Evolutionary conservation across 106 monocot genomes (phyloP).

Genomic region (Acanthochlamys bracteata): DNA sequence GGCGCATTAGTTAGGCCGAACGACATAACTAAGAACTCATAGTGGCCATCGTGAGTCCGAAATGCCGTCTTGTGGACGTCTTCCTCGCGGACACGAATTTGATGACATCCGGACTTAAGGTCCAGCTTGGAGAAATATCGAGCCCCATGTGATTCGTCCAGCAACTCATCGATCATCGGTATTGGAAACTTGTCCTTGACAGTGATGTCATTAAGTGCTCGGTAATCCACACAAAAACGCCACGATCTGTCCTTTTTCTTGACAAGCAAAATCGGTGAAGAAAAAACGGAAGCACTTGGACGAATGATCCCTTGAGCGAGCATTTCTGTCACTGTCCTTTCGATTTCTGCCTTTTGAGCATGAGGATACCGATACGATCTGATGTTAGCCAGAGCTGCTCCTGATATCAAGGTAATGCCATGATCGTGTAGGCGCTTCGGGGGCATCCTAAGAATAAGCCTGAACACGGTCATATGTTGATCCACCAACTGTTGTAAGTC

Average conservation of each 20-base stretch:
- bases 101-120: conserved; percentile 7
- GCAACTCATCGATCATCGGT: conserved; percentile 6
- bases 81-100: background rate
- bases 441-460: no score
- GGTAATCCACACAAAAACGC: background rate
- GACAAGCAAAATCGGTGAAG: background rate
- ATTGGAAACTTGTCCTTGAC: conserved; percentile 11
- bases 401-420: background rate
- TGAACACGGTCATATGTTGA: no score
- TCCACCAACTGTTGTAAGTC: no score
- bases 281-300: no score
- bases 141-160: conserved; percentile 6
- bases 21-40: conserved; percentile 1
- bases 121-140: conserved; percentile 9
- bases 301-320: no score
- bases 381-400: background rate
- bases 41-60: background rate
- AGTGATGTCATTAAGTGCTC: background rate
- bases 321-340: no score
- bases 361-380: no score
- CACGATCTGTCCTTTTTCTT: conserved; percentile 6
- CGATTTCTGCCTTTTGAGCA: no score
- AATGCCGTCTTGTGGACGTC: conserved; percentile 5
- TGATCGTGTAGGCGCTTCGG: background rate
- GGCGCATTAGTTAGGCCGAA: conserved; percentile 3